Conservation (phyloP, 139 green algal species). For the Coelastrella sp. region DNA sequence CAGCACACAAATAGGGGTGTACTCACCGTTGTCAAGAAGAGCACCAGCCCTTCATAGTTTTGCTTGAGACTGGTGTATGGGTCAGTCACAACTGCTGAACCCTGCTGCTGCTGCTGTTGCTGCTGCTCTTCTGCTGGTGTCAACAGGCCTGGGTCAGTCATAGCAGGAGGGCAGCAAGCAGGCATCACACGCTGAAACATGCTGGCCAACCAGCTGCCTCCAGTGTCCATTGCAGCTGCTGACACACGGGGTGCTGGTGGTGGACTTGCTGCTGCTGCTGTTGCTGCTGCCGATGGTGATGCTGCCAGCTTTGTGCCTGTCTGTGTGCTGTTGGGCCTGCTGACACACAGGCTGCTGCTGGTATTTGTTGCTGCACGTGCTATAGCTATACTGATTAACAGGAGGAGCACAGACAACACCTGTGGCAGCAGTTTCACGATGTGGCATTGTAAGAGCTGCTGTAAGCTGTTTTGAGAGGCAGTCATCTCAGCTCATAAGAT, state of each 20-base stretch:
- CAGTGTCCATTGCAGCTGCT: background rate
- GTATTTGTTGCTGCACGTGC: background rate
- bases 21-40: constrained; percentile 40
- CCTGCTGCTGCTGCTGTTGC: background rate
- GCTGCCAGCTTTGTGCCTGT: background rate
- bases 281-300: background rate
- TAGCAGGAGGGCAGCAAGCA: background rate
- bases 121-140: background rate
- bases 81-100: constrained; percentile 30
- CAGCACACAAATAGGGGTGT: background rate
- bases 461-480: no score
- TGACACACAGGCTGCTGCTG: background rate
- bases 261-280: constrained; percentile 16
- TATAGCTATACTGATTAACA: background rate
- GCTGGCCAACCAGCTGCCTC: background rate
- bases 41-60: constrained; percentile 46
- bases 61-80: constrained; percentile 50
- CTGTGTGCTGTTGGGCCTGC: background rate
- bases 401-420: constrained; percentile 31
- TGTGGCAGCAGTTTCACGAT: background rate
- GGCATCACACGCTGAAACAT: background rate
- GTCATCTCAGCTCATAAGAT: no score
- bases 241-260: background rate
- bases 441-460: no score
- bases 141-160: background rate